Evolutionary conservation across 345 rosid genomes (phyloP).

Genomic region (Adansonia digitata): DNA sequence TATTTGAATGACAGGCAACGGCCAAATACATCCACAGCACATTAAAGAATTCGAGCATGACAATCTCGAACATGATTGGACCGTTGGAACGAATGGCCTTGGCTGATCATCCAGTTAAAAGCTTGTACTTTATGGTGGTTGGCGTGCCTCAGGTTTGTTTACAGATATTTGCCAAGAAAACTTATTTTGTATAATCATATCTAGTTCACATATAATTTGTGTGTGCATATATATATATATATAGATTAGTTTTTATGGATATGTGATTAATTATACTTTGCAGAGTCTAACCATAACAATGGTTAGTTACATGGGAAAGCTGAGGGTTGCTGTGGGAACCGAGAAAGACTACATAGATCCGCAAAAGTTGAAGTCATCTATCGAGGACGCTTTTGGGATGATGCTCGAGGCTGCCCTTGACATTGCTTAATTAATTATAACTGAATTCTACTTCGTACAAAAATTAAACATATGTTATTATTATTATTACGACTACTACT

Average conservation of each 20-base stretch:
- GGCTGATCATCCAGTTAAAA: slow-evolving; percentile 41
- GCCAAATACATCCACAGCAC: slow-evolving; percentile 33
- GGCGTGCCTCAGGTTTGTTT: slow-evolving; percentile 43
- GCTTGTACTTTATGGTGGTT: slow-evolving; percentile 37
- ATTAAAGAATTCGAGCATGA: slow-evolving; percentile 46
- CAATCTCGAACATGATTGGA: slow-evolving; percentile 43
- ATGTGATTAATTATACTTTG: background rate
- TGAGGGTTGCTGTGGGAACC: slow-evolving; percentile 23
- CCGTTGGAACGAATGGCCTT: slow-evolving; percentile 41
- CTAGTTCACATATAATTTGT: too few relatives aligned
- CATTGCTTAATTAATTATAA: background rate
- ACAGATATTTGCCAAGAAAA: background rate
- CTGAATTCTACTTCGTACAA: too few relatives aligned
- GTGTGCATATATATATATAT: too few relatives aligned
- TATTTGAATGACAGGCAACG: slow-evolving; percentile 19
- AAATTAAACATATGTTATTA: background rate
- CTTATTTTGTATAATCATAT: background rate
- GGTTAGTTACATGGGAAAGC: slow-evolving; percentile 31
- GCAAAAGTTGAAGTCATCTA: slow-evolving; percentile 17
- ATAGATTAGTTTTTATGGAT: background rate
- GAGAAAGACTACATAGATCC: slow-evolving; percentile 35
- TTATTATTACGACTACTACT: too few relatives aligned
- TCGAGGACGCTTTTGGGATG: slow-evolving; percentile 26
- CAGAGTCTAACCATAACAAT: slow-evolving; percentile 31
- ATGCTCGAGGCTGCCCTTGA: slow-evolving; percentile 22